These are phyloP conservation scores for Calonectria pauciramosa DNA, from an alignment of 2,329 filamentous ascomycete genomes.

Conservation along the genomic window DNA sequence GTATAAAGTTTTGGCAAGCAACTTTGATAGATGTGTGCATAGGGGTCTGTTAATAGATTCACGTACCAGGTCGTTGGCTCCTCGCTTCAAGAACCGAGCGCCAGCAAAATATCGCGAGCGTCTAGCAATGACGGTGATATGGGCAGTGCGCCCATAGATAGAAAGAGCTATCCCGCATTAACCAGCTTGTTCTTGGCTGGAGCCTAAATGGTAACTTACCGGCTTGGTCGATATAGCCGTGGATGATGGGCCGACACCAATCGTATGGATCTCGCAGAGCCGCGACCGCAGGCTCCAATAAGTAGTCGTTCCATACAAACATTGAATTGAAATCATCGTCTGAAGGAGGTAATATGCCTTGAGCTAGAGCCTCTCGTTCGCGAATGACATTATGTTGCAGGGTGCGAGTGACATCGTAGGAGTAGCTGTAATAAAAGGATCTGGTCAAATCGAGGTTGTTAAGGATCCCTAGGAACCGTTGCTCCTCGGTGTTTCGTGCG, in stretches of 20 bases:
- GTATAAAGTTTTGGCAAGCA: too few species aligned
- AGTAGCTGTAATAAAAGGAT: conserved; percentile 98
- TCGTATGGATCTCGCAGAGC: conserved; percentile 87
- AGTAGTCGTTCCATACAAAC: conserved; percentile 98
- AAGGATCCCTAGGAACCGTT: conserved; percentile 88
- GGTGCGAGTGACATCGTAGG: conserved; percentile 94
- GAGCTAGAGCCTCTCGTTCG: conserved; percentile 79
- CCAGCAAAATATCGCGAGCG: conserved; percentile 95
- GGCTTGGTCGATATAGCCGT: conserved; percentile 95
- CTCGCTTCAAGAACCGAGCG: conserved; percentile 92
- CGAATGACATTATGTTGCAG: conserved; percentile 92
- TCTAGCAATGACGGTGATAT: conserved; percentile 93
- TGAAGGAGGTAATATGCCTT: conserved; percentile 71
- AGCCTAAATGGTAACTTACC: conserved; percentile 50
- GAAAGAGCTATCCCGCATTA: conserved; percentile 66
- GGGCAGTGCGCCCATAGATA: conserved; percentile 89
- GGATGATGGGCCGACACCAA: conserved; percentile 96
- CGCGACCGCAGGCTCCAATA: conserved; percentile 80
- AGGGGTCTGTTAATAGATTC: neutral
- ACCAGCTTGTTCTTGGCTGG: neutral
- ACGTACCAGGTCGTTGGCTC: conserved; percentile 84
- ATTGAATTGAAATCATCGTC: conserved; percentile 86
- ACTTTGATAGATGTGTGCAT: too few species aligned
- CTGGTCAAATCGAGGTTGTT: conserved; percentile 91
- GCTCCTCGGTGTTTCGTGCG: conserved; percentile 85